phyloP scores from a whole-genome alignment of 2,329 filamentous ascomycete species.

The Cladosporium cucumerinum region DNA sequence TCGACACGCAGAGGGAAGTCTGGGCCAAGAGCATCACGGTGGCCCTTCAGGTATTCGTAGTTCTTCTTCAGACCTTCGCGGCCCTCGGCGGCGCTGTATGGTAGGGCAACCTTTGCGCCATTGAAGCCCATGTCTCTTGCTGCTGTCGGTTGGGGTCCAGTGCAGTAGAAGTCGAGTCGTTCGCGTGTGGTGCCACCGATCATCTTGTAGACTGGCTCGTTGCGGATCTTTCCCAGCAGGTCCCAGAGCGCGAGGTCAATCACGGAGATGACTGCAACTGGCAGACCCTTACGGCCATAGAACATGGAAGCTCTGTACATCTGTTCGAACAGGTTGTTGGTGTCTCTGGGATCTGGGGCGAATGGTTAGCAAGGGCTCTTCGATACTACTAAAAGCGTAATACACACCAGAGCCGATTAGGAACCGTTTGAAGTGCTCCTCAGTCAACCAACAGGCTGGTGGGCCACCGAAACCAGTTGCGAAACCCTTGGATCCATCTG shows the following conservation, averaged over 20 bases:
- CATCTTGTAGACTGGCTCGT: slow-evolving; percentile 90
- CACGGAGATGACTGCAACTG: slow-evolving; percentile 86
- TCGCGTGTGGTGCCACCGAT: slow-evolving; percentile 87
- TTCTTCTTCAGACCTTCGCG: slow-evolving; percentile 80
- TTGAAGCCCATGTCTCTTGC: slow-evolving; percentile 86
- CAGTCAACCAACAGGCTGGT: slow-evolving; percentile 88
- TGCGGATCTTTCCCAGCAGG: slow-evolving; percentile 82
- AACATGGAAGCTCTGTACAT: slow-evolving; percentile 98
- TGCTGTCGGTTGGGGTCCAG: slow-evolving; percentile 75
- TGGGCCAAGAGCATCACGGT: slow-evolving; percentile 78
- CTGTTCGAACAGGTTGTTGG: slow-evolving; percentile 88
- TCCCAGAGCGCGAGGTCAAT: slow-evolving; percentile 94
- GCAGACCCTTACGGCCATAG: slow-evolving; percentile 89
- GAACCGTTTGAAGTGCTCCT: slow-evolving; percentile 92
- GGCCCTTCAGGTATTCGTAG: slow-evolving; percentile 79
- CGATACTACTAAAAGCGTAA: too few relatives aligned
- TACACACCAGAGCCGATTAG: slow-evolving; percentile 67
- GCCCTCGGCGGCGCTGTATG: slow-evolving; percentile 86
- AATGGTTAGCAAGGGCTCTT: background rate
- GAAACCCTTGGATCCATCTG: slow-evolving; percentile 88
- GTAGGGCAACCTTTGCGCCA: slow-evolving; percentile 85
- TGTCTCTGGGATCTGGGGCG: slow-evolving; percentile 72
- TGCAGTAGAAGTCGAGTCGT: slow-evolving; percentile 89
- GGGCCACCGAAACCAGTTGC: slow-evolving; percentile 92
- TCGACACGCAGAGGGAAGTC: slow-evolving; percentile 94